Evolutionary conservation across 148 eudicot genomes (phyloP).

Genomic region (Camellia granthamiana): DNA sequence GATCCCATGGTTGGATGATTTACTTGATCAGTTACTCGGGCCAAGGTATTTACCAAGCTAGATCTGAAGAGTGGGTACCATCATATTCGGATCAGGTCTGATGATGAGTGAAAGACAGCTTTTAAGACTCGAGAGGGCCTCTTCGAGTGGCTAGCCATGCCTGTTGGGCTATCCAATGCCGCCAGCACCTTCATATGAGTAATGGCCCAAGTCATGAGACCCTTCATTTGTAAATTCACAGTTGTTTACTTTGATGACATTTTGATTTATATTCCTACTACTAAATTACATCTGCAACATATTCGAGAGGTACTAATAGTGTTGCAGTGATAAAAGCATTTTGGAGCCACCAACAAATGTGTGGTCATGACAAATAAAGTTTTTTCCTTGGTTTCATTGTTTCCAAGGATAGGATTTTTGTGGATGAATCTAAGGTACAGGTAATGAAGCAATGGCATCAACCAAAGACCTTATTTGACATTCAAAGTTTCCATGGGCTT

Average conservation of each 20-base stretch:
- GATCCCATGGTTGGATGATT: not conserved
- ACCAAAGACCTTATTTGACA: not conserved
- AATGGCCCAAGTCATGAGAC: no score
- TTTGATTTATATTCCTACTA: not conserved
- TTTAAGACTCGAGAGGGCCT: not conserved
- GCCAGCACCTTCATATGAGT: no score
- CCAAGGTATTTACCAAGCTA: not conserved
- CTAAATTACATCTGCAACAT: not conserved
- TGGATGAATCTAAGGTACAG: not conserved
- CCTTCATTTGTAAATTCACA: no score
- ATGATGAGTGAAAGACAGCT: not conserved
- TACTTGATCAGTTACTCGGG: not conserved
- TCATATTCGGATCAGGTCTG: not conserved
- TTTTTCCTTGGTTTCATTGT: not conserved
- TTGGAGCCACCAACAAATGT: not conserved
- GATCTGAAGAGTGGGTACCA: not conserved
- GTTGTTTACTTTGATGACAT: not conserved
- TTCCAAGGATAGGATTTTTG: not conserved
- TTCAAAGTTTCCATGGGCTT: not conserved
- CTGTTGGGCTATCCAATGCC: not conserved
- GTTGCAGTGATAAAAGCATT: not conserved
- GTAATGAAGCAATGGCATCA: not conserved
- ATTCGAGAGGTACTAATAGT: not conserved
- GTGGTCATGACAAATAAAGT: not conserved
- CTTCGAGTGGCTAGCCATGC: not conserved